These are phyloP conservation scores for Starmerella sirachaensis DNA, from an alignment of 805 yeast species.

Conservation along the genomic window DNA sequence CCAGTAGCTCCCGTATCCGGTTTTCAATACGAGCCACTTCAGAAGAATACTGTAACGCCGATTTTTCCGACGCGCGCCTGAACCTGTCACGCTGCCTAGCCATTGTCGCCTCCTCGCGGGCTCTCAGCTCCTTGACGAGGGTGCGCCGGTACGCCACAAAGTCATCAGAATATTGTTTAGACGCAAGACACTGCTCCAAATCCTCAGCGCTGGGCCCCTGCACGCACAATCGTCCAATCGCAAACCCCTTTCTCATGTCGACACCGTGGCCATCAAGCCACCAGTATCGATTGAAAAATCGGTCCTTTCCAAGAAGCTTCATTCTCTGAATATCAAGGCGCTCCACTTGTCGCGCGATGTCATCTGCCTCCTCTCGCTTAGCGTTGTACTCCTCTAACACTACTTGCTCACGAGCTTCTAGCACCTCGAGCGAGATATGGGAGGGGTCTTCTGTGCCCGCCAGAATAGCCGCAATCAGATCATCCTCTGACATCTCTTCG, in stretches of 20 bases:
- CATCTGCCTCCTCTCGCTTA: constrained; percentile 38
- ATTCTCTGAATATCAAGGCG: constrained; percentile 59
- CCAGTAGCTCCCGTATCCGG: constrained; percentile 1
- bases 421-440: constrained; percentile 2
- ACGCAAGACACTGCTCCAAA: constrained; percentile 28
- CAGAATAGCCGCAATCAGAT: constrained; percentile 15
- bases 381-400: constrained; percentile 32
- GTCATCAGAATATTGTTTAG: constrained; percentile 18
- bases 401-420: constrained; percentile 28
- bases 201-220: constrained; percentile 71
- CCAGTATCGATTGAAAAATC: constrained; percentile 81
- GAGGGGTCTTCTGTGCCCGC: constrained; percentile 19
- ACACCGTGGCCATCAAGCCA: constrained; percentile 87
- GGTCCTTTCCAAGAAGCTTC: constrained; percentile 65
- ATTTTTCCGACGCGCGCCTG: background rate
- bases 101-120: background rate
- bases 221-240: constrained; percentile 78
- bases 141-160: constrained; percentile 10
- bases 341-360: constrained; percentile 45
- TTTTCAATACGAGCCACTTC: constrained; percentile 3
- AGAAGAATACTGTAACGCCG: background rate
- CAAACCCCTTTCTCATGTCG: constrained; percentile 30
- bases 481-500: too few relatives aligned
- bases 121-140: background rate
- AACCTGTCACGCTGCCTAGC: background rate